phyloP scores from a whole-genome alignment of 345 rosid species.

The Salix brachista region DNA sequence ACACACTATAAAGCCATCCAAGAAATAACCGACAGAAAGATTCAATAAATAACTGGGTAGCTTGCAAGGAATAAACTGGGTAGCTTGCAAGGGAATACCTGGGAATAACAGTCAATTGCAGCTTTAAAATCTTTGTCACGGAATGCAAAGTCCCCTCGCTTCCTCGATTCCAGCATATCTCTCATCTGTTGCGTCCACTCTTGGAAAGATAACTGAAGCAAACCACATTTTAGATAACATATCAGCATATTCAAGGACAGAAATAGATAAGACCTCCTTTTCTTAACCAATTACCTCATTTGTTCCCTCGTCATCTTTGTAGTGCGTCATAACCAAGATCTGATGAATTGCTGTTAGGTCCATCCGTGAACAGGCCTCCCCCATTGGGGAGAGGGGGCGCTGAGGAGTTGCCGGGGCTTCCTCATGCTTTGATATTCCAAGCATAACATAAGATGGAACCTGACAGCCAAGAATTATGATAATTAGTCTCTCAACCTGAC shows the following conservation, averaged over 20 bases:
- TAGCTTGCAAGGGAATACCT: conserved; percentile 40
- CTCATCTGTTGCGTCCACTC: conserved; percentile 99
- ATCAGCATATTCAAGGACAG: conserved; percentile 4
- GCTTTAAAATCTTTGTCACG: conserved; percentile 94
- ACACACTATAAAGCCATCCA: neutral
- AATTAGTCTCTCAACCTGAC: neutral
- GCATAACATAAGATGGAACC: conserved; percentile 92
- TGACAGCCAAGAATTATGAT: conserved; percentile 22
- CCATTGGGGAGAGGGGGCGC: conserved; percentile 79
- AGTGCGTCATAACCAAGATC: conserved; percentile 74
- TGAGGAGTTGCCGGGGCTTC: conserved; percentile 66
- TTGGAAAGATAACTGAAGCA: conserved; percentile 79
- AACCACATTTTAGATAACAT: conserved; percentile 18
- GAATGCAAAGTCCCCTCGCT: conserved; percentile 88
- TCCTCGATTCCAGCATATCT: conserved; percentile 88
- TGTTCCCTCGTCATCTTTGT: conserved; percentile 93
- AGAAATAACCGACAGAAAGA: neutral
- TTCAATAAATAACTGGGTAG: neutral
- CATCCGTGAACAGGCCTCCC: conserved; percentile 91
- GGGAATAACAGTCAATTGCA: conserved; percentile 87
- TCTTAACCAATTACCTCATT: conserved; percentile 54
- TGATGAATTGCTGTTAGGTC: conserved; percentile 98
- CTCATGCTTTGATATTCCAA: conserved; percentile 65
- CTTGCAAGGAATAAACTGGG: conserved; percentile 47
- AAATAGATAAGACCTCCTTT: neutral